A percentile compares a stretch with the other conserved stretches of the same genome.
Evolutionary conservation across 2,329 filamentous ascomycete genomes (phyloP).

Genomic region (Tolypocladium nubicola): DNA sequence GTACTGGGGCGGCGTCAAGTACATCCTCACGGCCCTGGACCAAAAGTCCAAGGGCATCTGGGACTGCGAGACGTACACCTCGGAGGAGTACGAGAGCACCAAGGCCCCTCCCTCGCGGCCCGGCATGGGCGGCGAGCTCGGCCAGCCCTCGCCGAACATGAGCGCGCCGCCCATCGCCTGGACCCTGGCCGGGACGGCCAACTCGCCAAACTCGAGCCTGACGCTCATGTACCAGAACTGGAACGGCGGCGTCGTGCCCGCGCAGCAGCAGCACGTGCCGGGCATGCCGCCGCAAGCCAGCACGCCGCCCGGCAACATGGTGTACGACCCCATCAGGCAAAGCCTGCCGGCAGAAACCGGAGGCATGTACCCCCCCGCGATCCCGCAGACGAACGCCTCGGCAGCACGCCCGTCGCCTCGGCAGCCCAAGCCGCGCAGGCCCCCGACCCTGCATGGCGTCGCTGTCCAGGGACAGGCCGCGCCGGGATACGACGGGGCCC

Average conservation of each 20-base stretch:
- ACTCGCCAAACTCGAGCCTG: constrained; percentile 74
- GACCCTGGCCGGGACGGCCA: constrained; percentile 79
- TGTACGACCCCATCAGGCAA: constrained; percentile 49
- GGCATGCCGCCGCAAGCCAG: constrained; percentile 22
- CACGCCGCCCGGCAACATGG: constrained; percentile 46
- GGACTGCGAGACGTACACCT: constrained; percentile 58
- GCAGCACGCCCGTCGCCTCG: constrained; percentile 34
- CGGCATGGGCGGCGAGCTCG: constrained; percentile 27
- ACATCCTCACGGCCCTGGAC: constrained; percentile 76
- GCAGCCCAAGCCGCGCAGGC: constrained; percentile 13
- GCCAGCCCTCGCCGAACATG: constrained; percentile 37
- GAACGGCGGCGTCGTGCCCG: constrained; percentile 2
- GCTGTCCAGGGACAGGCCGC: constrained; percentile 11
- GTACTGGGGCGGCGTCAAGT: constrained; percentile 80
- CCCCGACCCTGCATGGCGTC: constrained; percentile 11
- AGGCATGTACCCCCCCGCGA: constrained; percentile 36
- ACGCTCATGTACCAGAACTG: constrained; percentile 65
- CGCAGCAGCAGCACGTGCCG: constrained; percentile 2
- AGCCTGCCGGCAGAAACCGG: constrained; percentile 35
- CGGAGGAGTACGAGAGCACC: constrained; percentile 68
- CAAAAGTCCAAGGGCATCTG: constrained; percentile 82
- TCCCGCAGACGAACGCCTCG: constrained; percentile 38
- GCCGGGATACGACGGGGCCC: constrained; percentile 18
- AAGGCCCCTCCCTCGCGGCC: constrained; percentile 35
- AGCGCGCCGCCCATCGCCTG: constrained; percentile 53